Conservation (phyloP, 352 stramenopile genomes). For the Nannochloropsis limnetica region DNA sequence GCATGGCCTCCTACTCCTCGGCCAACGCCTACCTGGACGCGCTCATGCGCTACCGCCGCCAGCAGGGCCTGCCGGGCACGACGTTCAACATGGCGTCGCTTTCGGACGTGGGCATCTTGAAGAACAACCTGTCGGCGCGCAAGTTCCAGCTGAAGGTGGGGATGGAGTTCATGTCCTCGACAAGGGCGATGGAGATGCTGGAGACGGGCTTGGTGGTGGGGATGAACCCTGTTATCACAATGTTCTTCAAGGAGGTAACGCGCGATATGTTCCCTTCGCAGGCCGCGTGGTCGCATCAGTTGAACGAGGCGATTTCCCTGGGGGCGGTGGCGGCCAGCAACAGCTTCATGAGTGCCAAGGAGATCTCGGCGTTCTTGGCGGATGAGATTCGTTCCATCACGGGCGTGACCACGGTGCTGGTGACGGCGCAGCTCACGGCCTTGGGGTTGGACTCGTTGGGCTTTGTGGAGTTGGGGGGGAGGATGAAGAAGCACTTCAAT, state of each 20-base stretch:
- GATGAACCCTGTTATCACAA: not conserved
- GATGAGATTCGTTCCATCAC: constrained; percentile 28
- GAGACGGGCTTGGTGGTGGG: constrained; percentile 25
- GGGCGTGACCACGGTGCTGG: constrained; percentile 23
- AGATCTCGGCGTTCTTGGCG: constrained; percentile 16
- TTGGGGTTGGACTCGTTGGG: constrained; percentile 13
- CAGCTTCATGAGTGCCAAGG: constrained; percentile 33
- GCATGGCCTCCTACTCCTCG: constrained; percentile 41
- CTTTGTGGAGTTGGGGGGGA: constrained; percentile 13
- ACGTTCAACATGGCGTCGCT: constrained; percentile 14
- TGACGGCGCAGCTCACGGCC: constrained; percentile 20
- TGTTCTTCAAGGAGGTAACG: constrained; percentile 22
- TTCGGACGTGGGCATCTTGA: constrained; percentile 29
- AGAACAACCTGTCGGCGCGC: not conserved
- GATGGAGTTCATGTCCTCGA: constrained; percentile 20
- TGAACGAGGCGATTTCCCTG: constrained; percentile 3
- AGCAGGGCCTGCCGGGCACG: constrained; percentile 28
- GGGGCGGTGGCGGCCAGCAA: not conserved
- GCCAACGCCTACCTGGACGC: constrained; percentile 39
- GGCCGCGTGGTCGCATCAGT: constrained; percentile 3
- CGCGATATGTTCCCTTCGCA: constrained; percentile 26
- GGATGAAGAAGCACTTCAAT: constrained; percentile 28
- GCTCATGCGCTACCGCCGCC: not conserved
- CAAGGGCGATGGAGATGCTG: constrained; percentile 28
- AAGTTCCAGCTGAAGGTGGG: constrained; percentile 30